phyloP scores from a whole-genome alignment of 768 basidiomycete species.

The Paxillus ammoniavirescens region DNA sequence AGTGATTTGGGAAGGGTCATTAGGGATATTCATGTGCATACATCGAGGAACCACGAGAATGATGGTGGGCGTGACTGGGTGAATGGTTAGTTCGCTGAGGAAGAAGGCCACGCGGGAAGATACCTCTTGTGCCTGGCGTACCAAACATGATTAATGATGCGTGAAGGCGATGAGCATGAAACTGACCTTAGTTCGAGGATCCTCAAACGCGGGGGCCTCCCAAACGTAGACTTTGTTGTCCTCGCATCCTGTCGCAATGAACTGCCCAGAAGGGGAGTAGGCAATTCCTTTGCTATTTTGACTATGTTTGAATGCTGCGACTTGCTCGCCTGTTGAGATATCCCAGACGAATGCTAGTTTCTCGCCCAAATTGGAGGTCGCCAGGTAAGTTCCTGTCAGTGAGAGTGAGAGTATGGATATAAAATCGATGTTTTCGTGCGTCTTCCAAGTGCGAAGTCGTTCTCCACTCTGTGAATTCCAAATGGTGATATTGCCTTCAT shows the following conservation, averaged over 20 bases:
- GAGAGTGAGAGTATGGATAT: neutral
- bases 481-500: neutral
- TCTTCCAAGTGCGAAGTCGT: neutral
- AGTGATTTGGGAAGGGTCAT: neutral
- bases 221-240: neutral
- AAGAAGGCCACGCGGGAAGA: neutral
- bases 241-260: neutral
- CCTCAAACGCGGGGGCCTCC: neutral
- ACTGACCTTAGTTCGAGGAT: neutral
- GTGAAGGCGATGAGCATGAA: neutral
- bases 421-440: too few relatives aligned
- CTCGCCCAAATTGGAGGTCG: neutral
- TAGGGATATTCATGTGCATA: neutral
- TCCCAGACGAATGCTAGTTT: neutral
- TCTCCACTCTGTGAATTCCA: neutral
- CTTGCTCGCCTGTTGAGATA: neutral
- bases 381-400: neutral
- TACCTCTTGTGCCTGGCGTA: neutral
- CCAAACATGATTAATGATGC: neutral
- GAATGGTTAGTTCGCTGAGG: neutral
- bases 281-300: neutral
- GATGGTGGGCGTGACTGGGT: neutral
- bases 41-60: neutral
- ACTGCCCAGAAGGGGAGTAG: conserved; percentile 1
- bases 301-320: neutral